Evolutionary conservation across 192 early-diverging fungal species (phyloP).

Genomic region (Backusella australiensis): DNA sequence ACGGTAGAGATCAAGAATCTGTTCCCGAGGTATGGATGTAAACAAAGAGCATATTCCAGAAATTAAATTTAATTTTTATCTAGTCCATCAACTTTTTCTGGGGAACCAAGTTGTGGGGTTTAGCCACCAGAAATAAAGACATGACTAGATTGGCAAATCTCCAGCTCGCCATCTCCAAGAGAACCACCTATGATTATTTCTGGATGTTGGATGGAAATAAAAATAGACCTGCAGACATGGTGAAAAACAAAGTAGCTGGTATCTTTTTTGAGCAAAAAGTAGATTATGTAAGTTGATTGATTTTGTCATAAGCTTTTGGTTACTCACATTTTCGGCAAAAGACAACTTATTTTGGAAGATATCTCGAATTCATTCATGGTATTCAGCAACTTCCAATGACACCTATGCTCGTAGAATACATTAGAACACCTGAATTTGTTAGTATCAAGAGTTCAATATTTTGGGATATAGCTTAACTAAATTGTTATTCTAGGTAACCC

Average conservation of each 20-base stretch:
- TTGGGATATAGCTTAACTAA: not conserved
- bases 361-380: constrained; percentile 37
- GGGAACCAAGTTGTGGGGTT: constrained; percentile 35
- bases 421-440: constrained; percentile 33
- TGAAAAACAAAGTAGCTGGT: constrained; percentile 35
- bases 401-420: constrained; percentile 29
- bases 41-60: not conserved
- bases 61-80: not conserved
- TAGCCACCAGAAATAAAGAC: constrained; percentile 24
- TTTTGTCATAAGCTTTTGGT: not conserved
- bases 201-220: constrained; percentile 32
- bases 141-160: constrained; percentile 19
- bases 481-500: constrained; percentile 21
- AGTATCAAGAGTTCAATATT: not conserved
- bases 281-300: constrained; percentile 33
- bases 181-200: constrained; percentile 37
- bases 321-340: not conserved
- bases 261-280: constrained; percentile 38
- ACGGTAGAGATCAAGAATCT: constrained; percentile 40
- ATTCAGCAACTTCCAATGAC: constrained; percentile 44
- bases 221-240: constrained; percentile 21
- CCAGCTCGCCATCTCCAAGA: constrained; percentile 29
- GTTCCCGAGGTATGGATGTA: constrained; percentile 33
- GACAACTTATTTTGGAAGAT: constrained; percentile 42
- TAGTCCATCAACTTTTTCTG: constrained; percentile 39